These are phyloP conservation scores for Debaryomyces udenii DNA, from an alignment of 1,139 yeast genomes.

Conservation along the genomic window DNA sequence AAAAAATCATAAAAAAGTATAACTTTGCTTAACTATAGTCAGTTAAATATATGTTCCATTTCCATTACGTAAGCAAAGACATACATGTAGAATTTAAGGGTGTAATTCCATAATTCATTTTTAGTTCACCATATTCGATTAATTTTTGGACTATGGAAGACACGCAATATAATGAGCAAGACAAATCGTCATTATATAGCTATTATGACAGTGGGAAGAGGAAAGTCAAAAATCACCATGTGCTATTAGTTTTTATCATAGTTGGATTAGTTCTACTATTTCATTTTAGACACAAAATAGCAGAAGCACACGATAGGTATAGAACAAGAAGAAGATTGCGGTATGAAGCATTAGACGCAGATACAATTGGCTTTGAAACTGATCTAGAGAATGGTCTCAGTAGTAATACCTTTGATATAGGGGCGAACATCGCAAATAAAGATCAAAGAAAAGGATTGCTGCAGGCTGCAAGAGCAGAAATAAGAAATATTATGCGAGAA, in stretches of 20 bases:
- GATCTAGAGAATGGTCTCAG: conserved; percentile 70
- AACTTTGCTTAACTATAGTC: neutral
- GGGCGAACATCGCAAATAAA: conserved; percentile 41
- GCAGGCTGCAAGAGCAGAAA: conserved; percentile 52
- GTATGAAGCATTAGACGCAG: conserved; percentile 18
- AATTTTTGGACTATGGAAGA: conserved; percentile 3
- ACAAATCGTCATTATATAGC: neutral
- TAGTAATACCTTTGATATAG: conserved; percentile 61
- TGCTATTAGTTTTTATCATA: conserved; percentile 3
- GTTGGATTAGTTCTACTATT: conserved; percentile 18
- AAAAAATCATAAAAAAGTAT: conserved; percentile 16
- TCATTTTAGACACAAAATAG: conserved; percentile 30
- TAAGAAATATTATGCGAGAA: conserved; percentile 57
- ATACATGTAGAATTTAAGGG: too few species aligned
- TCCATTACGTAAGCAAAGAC: conserved; percentile 5
- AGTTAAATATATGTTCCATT: too few species aligned
- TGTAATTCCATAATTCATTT: neutral
- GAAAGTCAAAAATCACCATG: conserved; percentile 6
- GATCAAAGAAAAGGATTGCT: conserved; percentile 69
- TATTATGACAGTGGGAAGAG: conserved; percentile 1
- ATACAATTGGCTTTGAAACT: conserved; percentile 44
- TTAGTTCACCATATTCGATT: neutral
- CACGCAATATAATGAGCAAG: neutral
- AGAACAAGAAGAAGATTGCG: conserved; percentile 27
- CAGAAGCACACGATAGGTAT: conserved; percentile 28